A percentile compares a stretch with the other conserved stretches of the same genome.
phyloP scores from a whole-genome alignment of 495 filamentous ascomycete genomes.

The Xylaria curta region DNA sequence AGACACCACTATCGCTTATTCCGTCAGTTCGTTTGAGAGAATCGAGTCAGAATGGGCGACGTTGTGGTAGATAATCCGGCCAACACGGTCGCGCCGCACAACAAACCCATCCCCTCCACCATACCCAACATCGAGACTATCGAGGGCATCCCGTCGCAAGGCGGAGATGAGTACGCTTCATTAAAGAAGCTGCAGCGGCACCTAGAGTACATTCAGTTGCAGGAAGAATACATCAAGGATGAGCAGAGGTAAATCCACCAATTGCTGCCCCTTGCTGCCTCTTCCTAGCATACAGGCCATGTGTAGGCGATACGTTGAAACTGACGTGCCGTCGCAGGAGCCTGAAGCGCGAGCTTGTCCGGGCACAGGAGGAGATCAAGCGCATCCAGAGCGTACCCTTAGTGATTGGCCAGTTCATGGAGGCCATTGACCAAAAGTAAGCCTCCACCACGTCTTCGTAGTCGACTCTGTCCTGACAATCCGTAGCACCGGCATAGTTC shows the following conservation, averaged over 20 bases:
- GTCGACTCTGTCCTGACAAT: slow-evolving; percentile 8
- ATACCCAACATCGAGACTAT: slow-evolving; percentile 90
- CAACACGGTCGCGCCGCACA: slow-evolving; percentile 73
- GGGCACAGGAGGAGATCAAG: slow-evolving; percentile 99
- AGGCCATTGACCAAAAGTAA: slow-evolving; percentile 99
- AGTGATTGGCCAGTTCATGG: slow-evolving; percentile 99
- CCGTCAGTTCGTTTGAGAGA: neutral
- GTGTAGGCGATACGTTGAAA: neutral
- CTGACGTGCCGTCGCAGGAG: slow-evolving; percentile 65
- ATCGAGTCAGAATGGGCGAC: slow-evolving; percentile 71
- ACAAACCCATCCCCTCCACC: slow-evolving; percentile 78
- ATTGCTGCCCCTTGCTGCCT: neutral
- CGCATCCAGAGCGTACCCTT: slow-evolving; percentile 97
- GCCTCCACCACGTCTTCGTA: slow-evolving; percentile 28
- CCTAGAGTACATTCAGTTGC: slow-evolving; percentile 97
- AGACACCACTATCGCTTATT: slow-evolving; percentile 9
- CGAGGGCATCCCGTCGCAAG: slow-evolving; percentile 80
- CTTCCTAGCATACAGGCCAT: neutral
- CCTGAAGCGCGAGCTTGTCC: slow-evolving; percentile 94
- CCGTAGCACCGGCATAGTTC: slow-evolving; percentile 93
- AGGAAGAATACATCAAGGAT: slow-evolving; percentile 99
- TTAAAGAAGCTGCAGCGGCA: slow-evolving; percentile 95
- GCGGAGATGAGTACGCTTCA: slow-evolving; percentile 90
- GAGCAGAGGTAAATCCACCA: slow-evolving; percentile 77
- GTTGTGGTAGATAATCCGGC: slow-evolving; percentile 80